Base-by-base conservation (phyloP, 2,329 filamentous ascomycete species). In the Ascomycota sp. region DNA sequence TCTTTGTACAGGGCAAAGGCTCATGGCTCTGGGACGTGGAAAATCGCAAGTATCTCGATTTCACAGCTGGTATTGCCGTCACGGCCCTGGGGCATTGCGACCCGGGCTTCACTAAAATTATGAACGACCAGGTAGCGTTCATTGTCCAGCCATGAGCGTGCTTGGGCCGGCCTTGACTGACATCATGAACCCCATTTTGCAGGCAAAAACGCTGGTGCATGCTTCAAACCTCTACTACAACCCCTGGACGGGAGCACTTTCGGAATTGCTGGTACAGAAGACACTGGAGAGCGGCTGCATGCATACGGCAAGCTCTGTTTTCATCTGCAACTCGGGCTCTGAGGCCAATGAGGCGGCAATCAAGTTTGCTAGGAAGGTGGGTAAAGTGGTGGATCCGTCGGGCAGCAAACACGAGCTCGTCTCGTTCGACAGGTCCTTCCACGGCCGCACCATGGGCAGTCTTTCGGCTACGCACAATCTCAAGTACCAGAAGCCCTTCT, bases 281-380 rank as follows among this genome's bases (percentile, higher is more conserved):
- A 98, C 89, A 0, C 56, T 68, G 35, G 71, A 76, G 45, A 74
- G 77, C 0, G 82, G 82, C 29, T 78, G 66, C 42, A 92, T 95
- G 77, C 71, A 77, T 44, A 70, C 76, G 47, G 82, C 77, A 12
- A 62, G 68, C 13, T 70, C 79, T 36, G 82, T 81, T 2, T 98
- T 98, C 50, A 68, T 98, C 42, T 92, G 82, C 62, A 98, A 98
- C 59, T 93, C 84, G 4, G 89, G 89, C 38, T 81, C 79, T 38
- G 89, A 98, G 58, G 89, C 89, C 50, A 98, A 98, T 54, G 89
- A 98, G 59, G 89, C 86, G 1, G 89, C 86, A 27, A 78, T 98
- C 53, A 98, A 98, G 55, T 95, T 98, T 47, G 79, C 86, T 13
- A 72, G 89, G 45, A 98, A 98, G 57, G 75, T 77, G 16, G 84